Conservation (phyloP, 192 early-diverging fungal species). For the Coemansia sp. region DNA sequence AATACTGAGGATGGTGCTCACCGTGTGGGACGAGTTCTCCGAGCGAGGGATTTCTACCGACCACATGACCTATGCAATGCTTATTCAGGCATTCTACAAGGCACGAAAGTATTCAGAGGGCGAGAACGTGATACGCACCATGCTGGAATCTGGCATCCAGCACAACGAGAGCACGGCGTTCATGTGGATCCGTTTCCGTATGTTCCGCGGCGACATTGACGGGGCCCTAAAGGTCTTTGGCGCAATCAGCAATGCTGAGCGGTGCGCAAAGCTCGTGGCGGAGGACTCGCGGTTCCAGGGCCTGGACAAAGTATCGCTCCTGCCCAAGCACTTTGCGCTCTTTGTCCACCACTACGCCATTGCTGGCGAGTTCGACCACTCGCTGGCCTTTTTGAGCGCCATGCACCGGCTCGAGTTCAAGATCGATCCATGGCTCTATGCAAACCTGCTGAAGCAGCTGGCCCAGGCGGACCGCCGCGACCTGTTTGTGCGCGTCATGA, state of each 20-base stretch:
- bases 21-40: slow-evolving; percentile 19
- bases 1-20: slow-evolving; percentile 8
- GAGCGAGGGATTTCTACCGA: slow-evolving; percentile 2
- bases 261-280: slow-evolving; percentile 1
- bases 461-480: slow-evolving; percentile 1
- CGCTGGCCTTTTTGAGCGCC: slow-evolving; percentile 8
- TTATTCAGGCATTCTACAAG: slow-evolving; percentile 9
- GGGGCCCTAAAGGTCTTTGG: slow-evolving; percentile 14
- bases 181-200: slow-evolving; percentile 18
- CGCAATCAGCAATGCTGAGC: slow-evolving; percentile 6
- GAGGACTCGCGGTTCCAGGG: slow-evolving; percentile 6
- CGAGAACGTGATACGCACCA: slow-evolving; percentile 12
- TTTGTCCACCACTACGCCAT: slow-evolving; percentile 11
- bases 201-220: slow-evolving; percentile 4
- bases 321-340: slow-evolving; percentile 11
- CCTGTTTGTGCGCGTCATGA: slow-evolving; percentile 12
- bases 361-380: background rate
- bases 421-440: slow-evolving; percentile 8
- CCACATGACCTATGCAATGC: slow-evolving; percentile 5
- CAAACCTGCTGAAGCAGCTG: slow-evolving; percentile 3
- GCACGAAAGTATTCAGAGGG: slow-evolving; percentile 5
- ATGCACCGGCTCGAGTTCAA: slow-evolving; percentile 14
- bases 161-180: slow-evolving; percentile 13
- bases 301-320: slow-evolving; percentile 1
- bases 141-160: background rate